These are phyloP conservation scores for Spatholobus suberectus DNA, from an alignment of 306 rosid genomes.

Conservation along the genomic window DNA sequence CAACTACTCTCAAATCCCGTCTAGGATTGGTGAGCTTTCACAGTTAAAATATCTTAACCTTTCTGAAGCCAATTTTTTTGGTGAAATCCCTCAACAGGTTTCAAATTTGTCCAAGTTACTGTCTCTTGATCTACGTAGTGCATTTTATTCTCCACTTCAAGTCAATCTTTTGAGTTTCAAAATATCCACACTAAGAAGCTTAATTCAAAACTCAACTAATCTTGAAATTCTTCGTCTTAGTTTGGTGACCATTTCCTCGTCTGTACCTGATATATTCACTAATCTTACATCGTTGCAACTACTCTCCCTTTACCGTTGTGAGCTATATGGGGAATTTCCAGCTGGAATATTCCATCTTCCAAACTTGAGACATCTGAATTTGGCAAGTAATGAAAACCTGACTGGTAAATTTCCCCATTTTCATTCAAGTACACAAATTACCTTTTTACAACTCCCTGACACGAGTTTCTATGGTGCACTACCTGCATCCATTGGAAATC, in stretches of 20 bases:
- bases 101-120: conserved; percentile 12
- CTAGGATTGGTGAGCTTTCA: conserved; percentile 23
- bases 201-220: conserved; percentile 18
- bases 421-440: not conserved
- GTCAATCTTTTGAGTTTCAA: conserved; percentile 10
- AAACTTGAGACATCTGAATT: not conserved
- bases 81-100: not conserved
- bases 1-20: conserved; percentile 39
- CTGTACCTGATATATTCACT: conserved; percentile 38
- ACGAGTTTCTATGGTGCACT: conserved; percentile 42
- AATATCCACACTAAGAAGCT: not conserved
- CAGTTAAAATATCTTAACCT: conserved; percentile 10
- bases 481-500: conserved; percentile 39
- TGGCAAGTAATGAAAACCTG: not conserved
- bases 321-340: conserved; percentile 39
- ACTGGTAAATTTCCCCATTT: conserved; percentile 45
- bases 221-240: not conserved
- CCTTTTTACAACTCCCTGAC: not conserved
- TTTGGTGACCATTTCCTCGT: not conserved
- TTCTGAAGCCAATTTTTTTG: not conserved
- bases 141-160: not conserved
- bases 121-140: not conserved
- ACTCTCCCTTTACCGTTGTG: not conserved
- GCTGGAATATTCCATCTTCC: conserved; percentile 37
- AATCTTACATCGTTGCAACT: conserved; percentile 31